A percentile compares a stretch with the other conserved stretches of the same genome.
phyloP scores from a whole-genome alignment of 2,329 filamentous ascomycete genomes.

The Ophiostoma montium region DNA sequence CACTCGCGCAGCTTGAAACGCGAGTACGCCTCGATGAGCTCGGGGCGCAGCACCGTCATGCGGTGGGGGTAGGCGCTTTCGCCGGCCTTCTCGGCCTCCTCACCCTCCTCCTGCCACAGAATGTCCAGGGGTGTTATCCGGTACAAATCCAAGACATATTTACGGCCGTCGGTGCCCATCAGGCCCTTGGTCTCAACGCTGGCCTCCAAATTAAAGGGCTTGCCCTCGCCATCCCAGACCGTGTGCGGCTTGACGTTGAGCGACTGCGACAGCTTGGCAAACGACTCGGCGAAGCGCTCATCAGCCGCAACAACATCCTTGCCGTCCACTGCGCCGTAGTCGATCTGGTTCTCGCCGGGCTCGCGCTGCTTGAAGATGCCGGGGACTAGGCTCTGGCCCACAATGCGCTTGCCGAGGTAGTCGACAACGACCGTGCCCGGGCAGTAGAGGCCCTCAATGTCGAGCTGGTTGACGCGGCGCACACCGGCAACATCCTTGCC shows the following conservation, averaged over 20 bases:
- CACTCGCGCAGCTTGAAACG: conserved; percentile 80
- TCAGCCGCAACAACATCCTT: conserved; percentile 90
- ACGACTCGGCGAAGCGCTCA: conserved; percentile 68
- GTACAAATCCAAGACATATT: conserved; percentile 96
- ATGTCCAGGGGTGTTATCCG: conserved; percentile 87
- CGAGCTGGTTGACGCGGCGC: conserved; percentile 88
- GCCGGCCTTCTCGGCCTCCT: conserved; percentile 21
- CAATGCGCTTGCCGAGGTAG: conserved; percentile 91
- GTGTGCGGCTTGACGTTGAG: conserved; percentile 87
- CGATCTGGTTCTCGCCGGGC: conserved; percentile 94
- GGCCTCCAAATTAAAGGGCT: conserved; percentile 80
- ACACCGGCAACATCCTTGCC: conserved; percentile 95
- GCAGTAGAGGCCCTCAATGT: conserved; percentile 87
- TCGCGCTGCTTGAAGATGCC: conserved; percentile 99
- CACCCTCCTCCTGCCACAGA: conserved; percentile 70
- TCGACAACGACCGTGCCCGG: conserved; percentile 94
- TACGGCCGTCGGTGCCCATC: conserved; percentile 89
- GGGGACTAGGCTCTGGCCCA: conserved; percentile 94
- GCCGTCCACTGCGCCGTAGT: conserved; percentile 95
- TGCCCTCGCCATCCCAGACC: conserved; percentile 94
- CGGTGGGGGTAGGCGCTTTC: conserved; percentile 68
- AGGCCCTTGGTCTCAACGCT: conserved; percentile 97
- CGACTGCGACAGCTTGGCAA: conserved; percentile 80
- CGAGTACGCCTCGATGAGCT: conserved; percentile 77
- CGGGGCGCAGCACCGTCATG: conserved; percentile 86